Percentiles rank a stretch among this genome's conserved stretches.
Conservation (phyloP, 2,329 filamentous ascomycete genomes). For the Aspergillus proliferans region DNA sequence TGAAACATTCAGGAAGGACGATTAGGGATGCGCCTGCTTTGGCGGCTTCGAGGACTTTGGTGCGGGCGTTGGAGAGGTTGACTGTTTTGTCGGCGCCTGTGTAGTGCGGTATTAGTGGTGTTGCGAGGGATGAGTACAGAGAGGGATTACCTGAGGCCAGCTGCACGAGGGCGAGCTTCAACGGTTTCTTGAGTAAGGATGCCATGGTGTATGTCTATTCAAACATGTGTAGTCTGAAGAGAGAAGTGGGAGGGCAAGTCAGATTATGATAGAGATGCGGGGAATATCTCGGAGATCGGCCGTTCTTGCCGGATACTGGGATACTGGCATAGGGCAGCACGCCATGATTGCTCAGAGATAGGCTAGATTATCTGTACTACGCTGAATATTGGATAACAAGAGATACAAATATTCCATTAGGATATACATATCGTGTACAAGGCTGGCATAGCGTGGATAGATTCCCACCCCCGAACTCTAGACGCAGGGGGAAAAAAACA, state of each 20-base stretch:
- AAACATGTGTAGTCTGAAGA: not conserved
- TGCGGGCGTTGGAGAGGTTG: slow-evolving; percentile 75
- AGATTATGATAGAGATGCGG: not conserved
- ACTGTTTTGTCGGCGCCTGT: slow-evolving; percentile 69
- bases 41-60: slow-evolving; percentile 77
- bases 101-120: slow-evolving; percentile 4
- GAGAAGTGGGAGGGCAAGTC: not conserved
- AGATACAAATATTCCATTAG: too few relatives aligned
- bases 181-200: slow-evolving; percentile 62
- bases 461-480: too few relatives aligned
- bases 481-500: too few relatives aligned
- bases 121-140: not conserved
- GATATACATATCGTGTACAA: too few relatives aligned
- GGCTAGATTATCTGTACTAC: too few relatives aligned
- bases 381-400: too few relatives aligned
- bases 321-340: too few relatives aligned
- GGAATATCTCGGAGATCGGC: not conserved
- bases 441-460: too few relatives aligned
- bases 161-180: slow-evolving; percentile 77
- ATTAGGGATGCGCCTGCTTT: slow-evolving; percentile 72
- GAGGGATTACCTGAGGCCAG: slow-evolving; percentile 58
- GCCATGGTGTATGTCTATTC: slow-evolving; percentile 35
- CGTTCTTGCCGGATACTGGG: not conserved
- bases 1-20: slow-evolving; percentile 97
- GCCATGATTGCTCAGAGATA: too few relatives aligned